Evolutionary conservation across 805 yeast species (phyloP), one percentile per base, ranked within the genome.

Genomic region (Schwanniomyces occidentalis): DNA sequence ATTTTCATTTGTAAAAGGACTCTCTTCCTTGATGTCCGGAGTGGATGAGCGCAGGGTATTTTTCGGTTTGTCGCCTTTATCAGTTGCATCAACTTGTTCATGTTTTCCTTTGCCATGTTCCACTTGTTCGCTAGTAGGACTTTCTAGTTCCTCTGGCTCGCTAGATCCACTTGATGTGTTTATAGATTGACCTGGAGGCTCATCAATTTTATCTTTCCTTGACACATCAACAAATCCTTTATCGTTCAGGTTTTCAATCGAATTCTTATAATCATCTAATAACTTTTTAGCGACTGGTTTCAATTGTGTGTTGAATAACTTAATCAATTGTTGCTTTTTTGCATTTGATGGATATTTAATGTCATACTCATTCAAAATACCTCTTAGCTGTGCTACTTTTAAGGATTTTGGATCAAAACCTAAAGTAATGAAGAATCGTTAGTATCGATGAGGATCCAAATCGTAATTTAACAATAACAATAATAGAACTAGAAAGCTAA

Each of bases 331-430:
- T 5, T 75, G 61, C 56, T 91, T 91, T 52, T 81, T 85, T 5
- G 89, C 82, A 29, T 73, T 65, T 1, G 83, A 64, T 0, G 84
- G 72, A 51, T 71, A 81, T 2, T 61, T 56, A n/a, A 90, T 66
- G n/a, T 75, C 70, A 52, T 87, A 75, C 36, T 76, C 80, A 8
- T 69, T 58, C 34, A 91, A 65, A 15, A 87, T 71, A 15, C 78
- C 73, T 49, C 93, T 73, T 51, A 91, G 67, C 40, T 85, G 78
- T 3, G 89, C 78, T 15, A 86, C 80, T 33, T 79, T 83, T 44
- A 84, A 63, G 24, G 71, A 63, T 16, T 71, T 62, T 5, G 91
- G 84, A 52, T 88, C 80, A 56, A 85, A 87, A n/a, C 72, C 86
- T 58, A 54, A 48, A 50, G 27, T 32, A 57, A 49, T 64, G 34